phyloP scores from a whole-genome alignment of 495 filamentous ascomycete species.

The Lepraria neglecta region DNA sequence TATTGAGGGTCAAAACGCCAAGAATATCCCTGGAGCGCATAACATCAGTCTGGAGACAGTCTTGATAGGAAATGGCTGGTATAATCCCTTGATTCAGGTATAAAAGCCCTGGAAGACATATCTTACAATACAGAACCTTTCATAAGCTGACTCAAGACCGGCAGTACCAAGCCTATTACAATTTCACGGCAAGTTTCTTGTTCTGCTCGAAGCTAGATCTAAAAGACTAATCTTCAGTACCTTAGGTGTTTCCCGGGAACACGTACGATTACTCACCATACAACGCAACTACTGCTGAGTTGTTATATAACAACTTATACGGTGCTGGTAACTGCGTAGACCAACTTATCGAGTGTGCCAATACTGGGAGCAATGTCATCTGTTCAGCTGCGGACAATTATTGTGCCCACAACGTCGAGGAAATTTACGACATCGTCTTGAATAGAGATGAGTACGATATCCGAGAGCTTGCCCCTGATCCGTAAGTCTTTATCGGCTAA shows the following conservation, averaged over 20 bases:
- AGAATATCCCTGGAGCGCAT: slow-evolving; percentile 37
- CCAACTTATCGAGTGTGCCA: slow-evolving; percentile 45
- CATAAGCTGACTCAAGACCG: background rate
- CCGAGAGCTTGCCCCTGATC: slow-evolving; percentile 43
- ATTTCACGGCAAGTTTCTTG: slow-evolving; percentile 51
- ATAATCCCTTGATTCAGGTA: slow-evolving; percentile 64
- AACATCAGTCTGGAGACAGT: slow-evolving; percentile 39
- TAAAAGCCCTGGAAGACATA: background rate
- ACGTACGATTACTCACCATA: slow-evolving; percentile 65
- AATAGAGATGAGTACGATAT: slow-evolving; percentile 62
- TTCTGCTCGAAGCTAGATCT: background rate
- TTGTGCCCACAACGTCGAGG: slow-evolving; percentile 40
- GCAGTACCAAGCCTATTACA: slow-evolving; percentile 53
- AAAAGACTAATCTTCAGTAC: background rate
- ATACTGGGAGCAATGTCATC: slow-evolving; percentile 35
- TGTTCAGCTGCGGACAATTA: slow-evolving; percentile 37
- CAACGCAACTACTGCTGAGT: slow-evolving; percentile 48
- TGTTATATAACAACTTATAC: slow-evolving; percentile 43
- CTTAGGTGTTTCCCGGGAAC: slow-evolving; percentile 43
- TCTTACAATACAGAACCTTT: background rate
- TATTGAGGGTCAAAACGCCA: slow-evolving; percentile 59
- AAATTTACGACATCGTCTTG: slow-evolving; percentile 32
- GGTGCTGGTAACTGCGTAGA: slow-evolving; percentile 58
- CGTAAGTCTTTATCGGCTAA: slow-evolving; percentile 23
- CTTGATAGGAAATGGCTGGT: slow-evolving; percentile 63